phyloP scores from a whole-genome alignment of 108 stramenopile species.

The Cyclotella sp. region DNA sequence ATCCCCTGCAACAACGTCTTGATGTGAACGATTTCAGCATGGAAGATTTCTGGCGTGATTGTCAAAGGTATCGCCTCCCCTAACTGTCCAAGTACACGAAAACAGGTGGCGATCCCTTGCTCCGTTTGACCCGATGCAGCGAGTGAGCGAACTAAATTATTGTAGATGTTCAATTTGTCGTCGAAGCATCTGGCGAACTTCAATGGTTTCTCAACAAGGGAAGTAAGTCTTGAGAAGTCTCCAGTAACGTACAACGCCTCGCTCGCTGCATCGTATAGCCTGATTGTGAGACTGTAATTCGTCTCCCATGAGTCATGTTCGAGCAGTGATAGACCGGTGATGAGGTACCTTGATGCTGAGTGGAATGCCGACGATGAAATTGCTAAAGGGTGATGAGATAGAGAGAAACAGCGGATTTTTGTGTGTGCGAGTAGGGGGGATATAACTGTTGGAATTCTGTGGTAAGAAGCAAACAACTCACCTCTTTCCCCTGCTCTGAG shows the following conservation, averaged over 20 bases:
- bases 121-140: conserved; percentile 3
- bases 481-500: conserved; percentile 38
- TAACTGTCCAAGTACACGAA: conserved; percentile 39
- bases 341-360: conserved; percentile 54
- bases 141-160: conserved; percentile 38
- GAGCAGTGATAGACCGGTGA: conserved; percentile 56
- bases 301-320: conserved; percentile 60
- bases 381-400: conserved; percentile 17
- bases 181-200: conserved; percentile 28
- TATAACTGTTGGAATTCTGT: too few relatives aligned
- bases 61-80: conserved; percentile 38
- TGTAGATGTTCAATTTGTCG: conserved; percentile 46
- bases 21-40: conserved; percentile 13
- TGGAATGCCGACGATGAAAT: conserved; percentile 54
- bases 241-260: conserved; percentile 53
- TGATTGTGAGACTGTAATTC: conserved; percentile 64
- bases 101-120: conserved; percentile 34
- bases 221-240: conserved; percentile 23
- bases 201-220: conserved; percentile 28
- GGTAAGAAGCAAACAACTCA: neutral
- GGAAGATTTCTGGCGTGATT: conserved; percentile 16
- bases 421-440: too few relatives aligned
- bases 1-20: conserved; percentile 26
- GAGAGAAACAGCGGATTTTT: neutral
- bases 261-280: conserved; percentile 54